These are phyloP conservation scores for Stemphylium lycopersici DNA, from an alignment of 2,329 filamentous ascomycete species.

Conservation along the genomic window DNA sequence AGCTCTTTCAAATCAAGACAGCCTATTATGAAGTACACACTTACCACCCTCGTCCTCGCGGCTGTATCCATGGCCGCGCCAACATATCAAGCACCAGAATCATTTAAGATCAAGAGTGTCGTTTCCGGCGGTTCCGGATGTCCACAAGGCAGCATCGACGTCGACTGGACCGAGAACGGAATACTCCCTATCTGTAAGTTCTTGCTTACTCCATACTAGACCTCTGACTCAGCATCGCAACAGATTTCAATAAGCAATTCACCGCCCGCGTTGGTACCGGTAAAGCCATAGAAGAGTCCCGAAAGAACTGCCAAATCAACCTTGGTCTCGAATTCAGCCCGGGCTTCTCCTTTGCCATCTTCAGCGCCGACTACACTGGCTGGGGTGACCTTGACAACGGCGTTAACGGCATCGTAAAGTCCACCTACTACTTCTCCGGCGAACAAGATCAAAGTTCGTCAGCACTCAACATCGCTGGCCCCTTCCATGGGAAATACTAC, in stretches of 20 bases:
- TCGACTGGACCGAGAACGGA: constrained; percentile 38
- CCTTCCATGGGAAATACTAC: constrained; percentile 52
- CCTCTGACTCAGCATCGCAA: constrained; percentile 1
- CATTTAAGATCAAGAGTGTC: constrained; percentile 42
- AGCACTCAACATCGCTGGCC: constrained; percentile 46
- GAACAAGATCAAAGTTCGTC: constrained; percentile 33
- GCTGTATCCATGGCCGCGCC: constrained; percentile 28
- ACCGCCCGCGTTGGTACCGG: constrained; percentile 37
- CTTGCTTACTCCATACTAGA: neutral
- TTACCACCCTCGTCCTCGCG: constrained; percentile 32
- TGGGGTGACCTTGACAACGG: constrained; percentile 45
- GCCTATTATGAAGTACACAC: constrained; percentile 34
- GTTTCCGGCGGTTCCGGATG: constrained; percentile 44
- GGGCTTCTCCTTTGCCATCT: constrained; percentile 48
- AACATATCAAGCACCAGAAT: constrained; percentile 26
- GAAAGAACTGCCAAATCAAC: constrained; percentile 50
- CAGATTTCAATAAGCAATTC: constrained; percentile 43
- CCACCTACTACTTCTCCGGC: constrained; percentile 48
- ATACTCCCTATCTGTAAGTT: constrained; percentile 42
- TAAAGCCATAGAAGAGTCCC: constrained; percentile 32
- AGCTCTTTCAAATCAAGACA: neutral
- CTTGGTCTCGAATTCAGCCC: constrained; percentile 40
- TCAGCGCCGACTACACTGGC: constrained; percentile 44
- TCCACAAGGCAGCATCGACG: constrained; percentile 44
- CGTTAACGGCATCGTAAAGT: constrained; percentile 43